Evolutionary conservation across 371 early-diverging fungal species (phyloP).

Genomic region (Rozella allomycis): DNA sequence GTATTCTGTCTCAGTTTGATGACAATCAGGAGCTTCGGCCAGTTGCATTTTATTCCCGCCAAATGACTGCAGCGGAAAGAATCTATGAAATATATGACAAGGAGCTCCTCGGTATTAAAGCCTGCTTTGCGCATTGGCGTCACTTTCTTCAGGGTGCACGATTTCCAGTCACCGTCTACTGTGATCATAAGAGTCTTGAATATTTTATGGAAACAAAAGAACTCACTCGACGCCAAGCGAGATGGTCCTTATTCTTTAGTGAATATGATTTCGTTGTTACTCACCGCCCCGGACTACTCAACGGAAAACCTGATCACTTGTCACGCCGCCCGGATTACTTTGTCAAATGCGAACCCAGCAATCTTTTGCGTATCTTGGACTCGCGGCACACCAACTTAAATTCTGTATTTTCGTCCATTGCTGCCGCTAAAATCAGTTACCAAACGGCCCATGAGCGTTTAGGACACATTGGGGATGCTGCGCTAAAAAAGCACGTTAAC

Average conservation of each 20-base stretch:
- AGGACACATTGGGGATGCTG: too few relatives aligned
- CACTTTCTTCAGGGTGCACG: slow-evolving; percentile 14
- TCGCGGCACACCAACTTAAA: too few relatives aligned
- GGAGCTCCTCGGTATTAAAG: slow-evolving; percentile 22
- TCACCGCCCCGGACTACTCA: slow-evolving; percentile 13
- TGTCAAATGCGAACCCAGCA: too few relatives aligned
- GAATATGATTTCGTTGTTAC: slow-evolving; percentile 13
- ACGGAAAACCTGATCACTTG: slow-evolving; percentile 20
- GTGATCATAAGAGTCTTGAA: slow-evolving; percentile 26
- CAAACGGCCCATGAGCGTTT: too few relatives aligned
- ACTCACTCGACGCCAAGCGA: slow-evolving; percentile 14
- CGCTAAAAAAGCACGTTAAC: too few relatives aligned
- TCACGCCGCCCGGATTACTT: slow-evolving; percentile 9
- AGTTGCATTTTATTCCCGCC: slow-evolving; percentile 14
- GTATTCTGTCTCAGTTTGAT: background rate
- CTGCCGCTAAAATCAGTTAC: too few relatives aligned
- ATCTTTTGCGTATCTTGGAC: too few relatives aligned
- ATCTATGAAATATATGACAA: slow-evolving; percentile 25
- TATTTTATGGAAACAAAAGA: slow-evolving; percentile 8
- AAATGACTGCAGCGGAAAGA: slow-evolving; percentile 9
- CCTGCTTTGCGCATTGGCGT: slow-evolving; percentile 15
- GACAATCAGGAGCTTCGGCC: slow-evolving; percentile 8
- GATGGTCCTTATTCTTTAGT: slow-evolving; percentile 11
- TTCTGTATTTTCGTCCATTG: too few relatives aligned
- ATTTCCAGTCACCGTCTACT: slow-evolving; percentile 9